These are phyloP conservation scores for Dothideomycetes sp. DNA, from an alignment of 2,329 filamentous ascomycete genomes.

Conservation along the genomic window DNA sequence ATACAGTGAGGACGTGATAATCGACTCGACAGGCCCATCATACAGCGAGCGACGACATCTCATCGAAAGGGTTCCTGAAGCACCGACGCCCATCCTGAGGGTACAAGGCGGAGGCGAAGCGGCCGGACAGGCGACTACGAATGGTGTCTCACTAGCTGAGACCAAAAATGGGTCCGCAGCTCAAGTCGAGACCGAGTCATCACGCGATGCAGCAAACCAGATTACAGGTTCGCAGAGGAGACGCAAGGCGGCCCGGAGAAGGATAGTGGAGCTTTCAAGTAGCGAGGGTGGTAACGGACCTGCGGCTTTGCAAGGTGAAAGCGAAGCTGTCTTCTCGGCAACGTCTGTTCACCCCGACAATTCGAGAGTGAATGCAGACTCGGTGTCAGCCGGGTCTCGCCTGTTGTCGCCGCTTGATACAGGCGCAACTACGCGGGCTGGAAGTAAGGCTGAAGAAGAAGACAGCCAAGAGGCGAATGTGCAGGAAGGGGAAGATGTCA, in stretches of 20 bases:
- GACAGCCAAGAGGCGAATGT: too few species aligned
- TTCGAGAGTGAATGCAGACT: too few species aligned
- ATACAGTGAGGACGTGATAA: constrained; percentile 79
- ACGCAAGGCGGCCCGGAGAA: constrained; percentile 44
- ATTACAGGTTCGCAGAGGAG: constrained; percentile 11
- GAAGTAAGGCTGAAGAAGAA: not conserved
- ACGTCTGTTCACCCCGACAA: too few species aligned
- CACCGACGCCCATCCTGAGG: constrained; percentile 62
- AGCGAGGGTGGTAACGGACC: constrained; percentile 23
- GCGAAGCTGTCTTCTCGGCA: too few species aligned
- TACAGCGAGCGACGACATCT: constrained; percentile 78
- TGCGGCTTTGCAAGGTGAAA: too few species aligned
- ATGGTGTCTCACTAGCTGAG: too few species aligned
- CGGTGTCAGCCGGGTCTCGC: too few species aligned
- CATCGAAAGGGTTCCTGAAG: constrained; percentile 65
- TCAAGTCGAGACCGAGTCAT: not conserved
- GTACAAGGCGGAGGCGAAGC: too few species aligned
- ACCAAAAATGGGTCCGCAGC: too few species aligned
- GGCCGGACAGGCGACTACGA: too few species aligned
- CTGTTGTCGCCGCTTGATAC: constrained; percentile 11
- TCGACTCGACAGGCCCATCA: constrained; percentile 74
- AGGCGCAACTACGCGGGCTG: not conserved
- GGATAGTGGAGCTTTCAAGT: constrained; percentile 48
- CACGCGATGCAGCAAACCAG: not conserved
- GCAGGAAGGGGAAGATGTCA: constrained; percentile 16